A percentile compares a stretch with the other conserved stretches of the same genome.
These are phyloP conservation scores for Penicillium odoratum DNA, from an alignment of 495 filamentous ascomycete genomes.

Conservation along the genomic window DNA sequence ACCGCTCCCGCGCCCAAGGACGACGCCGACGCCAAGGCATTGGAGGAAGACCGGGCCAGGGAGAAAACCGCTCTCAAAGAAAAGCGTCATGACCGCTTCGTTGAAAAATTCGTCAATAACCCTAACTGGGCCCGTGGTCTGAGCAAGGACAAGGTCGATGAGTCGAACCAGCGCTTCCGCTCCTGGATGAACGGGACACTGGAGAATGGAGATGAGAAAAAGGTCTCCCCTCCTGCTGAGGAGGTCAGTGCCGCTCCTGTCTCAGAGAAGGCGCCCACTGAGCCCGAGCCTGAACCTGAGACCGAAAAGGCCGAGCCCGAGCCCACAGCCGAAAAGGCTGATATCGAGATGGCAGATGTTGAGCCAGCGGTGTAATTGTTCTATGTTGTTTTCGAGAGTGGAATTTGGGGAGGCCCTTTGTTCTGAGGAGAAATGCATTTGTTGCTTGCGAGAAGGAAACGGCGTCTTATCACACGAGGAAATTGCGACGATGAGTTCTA, in stretches of 20 bases:
- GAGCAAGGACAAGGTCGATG: slow-evolving; percentile 69
- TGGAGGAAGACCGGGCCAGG: slow-evolving; percentile 46
- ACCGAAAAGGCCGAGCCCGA: slow-evolving; percentile 5
- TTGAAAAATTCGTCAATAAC: slow-evolving; percentile 73
- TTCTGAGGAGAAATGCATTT: slow-evolving; percentile 17
- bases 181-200: slow-evolving; percentile 42
- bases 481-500: slow-evolving; percentile 26
- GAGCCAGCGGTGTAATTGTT: neutral
- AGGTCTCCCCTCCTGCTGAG: slow-evolving; percentile 17
- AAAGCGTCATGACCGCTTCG: slow-evolving; percentile 60
- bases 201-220: slow-evolving; percentile 9
- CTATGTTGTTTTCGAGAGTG: neutral
- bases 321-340: slow-evolving; percentile 37
- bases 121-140: slow-evolving; percentile 73
- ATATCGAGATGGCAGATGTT: slow-evolving; percentile 25
- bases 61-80: slow-evolving; percentile 51
- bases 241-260: slow-evolving; percentile 7
- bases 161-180: slow-evolving; percentile 62
- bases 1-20: slow-evolving; percentile 23
- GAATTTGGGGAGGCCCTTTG: slow-evolving; percentile 6
- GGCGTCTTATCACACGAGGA: slow-evolving; percentile 25
- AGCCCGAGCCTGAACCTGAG: neutral
- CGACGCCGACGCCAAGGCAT: slow-evolving; percentile 21
- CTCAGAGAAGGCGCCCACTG: slow-evolving; percentile 12
- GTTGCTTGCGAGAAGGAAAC: slow-evolving; percentile 13